Percentiles rank a stretch among this genome's conserved stretches.
phyloP scores from a whole-genome alignment of 2,329 filamentous ascomycete species.

The Colletotrichum scovillei region DNA sequence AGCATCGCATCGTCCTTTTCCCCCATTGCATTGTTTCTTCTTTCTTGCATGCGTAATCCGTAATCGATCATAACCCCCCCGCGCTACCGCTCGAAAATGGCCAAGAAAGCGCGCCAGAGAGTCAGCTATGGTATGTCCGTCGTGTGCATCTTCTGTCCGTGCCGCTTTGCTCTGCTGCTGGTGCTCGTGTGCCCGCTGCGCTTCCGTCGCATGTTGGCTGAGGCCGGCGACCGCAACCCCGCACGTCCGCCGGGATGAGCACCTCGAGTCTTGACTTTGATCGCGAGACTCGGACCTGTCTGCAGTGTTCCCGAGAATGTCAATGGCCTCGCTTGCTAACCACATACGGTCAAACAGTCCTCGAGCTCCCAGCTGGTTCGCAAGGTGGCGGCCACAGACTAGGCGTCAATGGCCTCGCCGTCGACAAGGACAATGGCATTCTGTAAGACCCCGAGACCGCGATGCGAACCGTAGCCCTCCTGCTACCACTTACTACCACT shows the following conservation, averaged over 20 bases:
- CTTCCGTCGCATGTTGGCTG: slow-evolving; percentile 12
- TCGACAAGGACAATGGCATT: slow-evolving; percentile 85
- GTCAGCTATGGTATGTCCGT: slow-evolving; percentile 73
- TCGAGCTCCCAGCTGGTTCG: slow-evolving; percentile 66
- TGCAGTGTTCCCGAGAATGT: neutral
- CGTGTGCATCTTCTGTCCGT: slow-evolving; percentile 6
- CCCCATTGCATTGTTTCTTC: neutral
- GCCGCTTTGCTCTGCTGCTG: neutral
- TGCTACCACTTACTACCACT: slow-evolving; percentile 22
- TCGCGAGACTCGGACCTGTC: neutral
- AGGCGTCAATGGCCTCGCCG: slow-evolving; percentile 92
- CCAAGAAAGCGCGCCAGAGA: slow-evolving; percentile 76
- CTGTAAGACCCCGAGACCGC: slow-evolving; percentile 70
- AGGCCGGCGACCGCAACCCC: slow-evolving; percentile 14
- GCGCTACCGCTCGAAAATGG: slow-evolving; percentile 56
- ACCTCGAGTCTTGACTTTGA: neutral
- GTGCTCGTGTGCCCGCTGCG: slow-evolving; percentile 10
- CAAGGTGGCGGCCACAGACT: slow-evolving; percentile 85
- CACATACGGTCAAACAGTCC: slow-evolving; percentile 54
- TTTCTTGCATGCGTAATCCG: slow-evolving; percentile 27
- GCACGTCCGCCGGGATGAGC: slow-evolving; percentile 20
- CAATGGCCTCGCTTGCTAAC: slow-evolving; percentile 17
- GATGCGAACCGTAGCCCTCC: neutral
- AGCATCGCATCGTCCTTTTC: neutral
- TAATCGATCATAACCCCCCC: slow-evolving; percentile 18